Base-by-base conservation (phyloP, 2,329 filamentous ascomycete species). In the Rachicladosporium sp. region DNA sequence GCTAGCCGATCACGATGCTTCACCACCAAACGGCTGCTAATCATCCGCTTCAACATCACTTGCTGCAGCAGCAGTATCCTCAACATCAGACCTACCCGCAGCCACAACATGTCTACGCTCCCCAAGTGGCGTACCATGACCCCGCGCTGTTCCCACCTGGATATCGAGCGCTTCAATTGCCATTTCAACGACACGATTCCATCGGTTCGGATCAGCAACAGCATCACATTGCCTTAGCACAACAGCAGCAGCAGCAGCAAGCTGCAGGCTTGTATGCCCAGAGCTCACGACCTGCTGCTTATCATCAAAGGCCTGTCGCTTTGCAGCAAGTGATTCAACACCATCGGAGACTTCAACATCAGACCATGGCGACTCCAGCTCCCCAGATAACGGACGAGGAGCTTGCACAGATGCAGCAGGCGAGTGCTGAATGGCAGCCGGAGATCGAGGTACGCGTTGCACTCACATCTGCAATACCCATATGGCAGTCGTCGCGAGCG, bases 391-490 rank as follows among this genome's bases (percentile, higher is more conserved):
- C 58, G 34, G 65, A 68, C 37, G 72, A 76, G 40, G 74, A 78
- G 48, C 64, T 77, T 54, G 73, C 74, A 47, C 66, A 73, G 41
- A 65, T 78, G 56, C 75, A 79, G 62, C 70, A 74, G 55, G 63
- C 78, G 45, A 78, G 74, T 49, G 73, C 73, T 54, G 65, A 71
- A 43, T 80, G 73, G 49, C 67, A 76, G 54, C 68, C 74, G 9
- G 70, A 76, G 45, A 58, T 69, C 38, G 67, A 68, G 48, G 75
- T 77, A 59, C 29, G 39, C 37, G 10, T 31, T 21, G 29, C 10
- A 31, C 21, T 30, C 33, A 35, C 27, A 47, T 53, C 41, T 38
- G 23, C 46, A 39, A 49, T 12, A 27, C 7, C 3, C 8, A 33
- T 12, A n/a, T 4, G 12, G 31, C 10, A 13, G 31, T 33, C 31